Evolutionary conservation across 306 rosid species (phyloP).

Genomic region (Vigna reflexopilosa): DNA sequence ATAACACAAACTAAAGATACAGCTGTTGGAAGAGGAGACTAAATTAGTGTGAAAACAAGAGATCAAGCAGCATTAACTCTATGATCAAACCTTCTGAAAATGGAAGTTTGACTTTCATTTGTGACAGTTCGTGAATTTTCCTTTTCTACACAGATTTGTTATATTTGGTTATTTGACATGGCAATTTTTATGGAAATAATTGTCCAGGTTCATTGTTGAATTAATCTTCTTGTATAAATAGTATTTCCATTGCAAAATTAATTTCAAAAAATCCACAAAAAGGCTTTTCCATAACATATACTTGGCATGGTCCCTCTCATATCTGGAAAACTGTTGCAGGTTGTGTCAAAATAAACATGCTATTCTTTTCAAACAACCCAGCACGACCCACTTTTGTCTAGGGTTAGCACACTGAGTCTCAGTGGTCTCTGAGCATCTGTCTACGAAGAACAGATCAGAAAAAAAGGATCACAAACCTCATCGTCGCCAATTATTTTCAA

Average conservation of each 20-base stretch:
- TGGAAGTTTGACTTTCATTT: neutral
- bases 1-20: neutral
- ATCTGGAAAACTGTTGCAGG: slow-evolving; percentile 47
- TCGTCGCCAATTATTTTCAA: slow-evolving; percentile 6
- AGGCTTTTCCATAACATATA: slow-evolving; percentile 38
- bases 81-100: neutral
- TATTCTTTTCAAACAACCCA: slow-evolving; percentile 52
- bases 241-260: slow-evolving; percentile 16
- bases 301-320: slow-evolving; percentile 43
- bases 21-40: too few species aligned
- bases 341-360: slow-evolving; percentile 38
- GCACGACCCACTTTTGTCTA: slow-evolving; percentile 50
- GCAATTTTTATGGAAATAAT: neutral
- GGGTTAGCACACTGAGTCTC: slow-evolving; percentile 54
- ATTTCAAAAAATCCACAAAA: slow-evolving; percentile 28
- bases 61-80: neutral
- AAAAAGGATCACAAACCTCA: slow-evolving; percentile 28
- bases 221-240: neutral
- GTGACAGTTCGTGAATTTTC: neutral
- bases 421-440: slow-evolving; percentile 34
- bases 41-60: neutral
- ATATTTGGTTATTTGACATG: neutral
- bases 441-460: slow-evolving; percentile 33
- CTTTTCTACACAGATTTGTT: neutral
- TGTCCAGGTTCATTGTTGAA: neutral